These are phyloP conservation scores for Fonsecaea erecta DNA, from an alignment of 2,329 filamentous ascomycete genomes.

Conservation along the genomic window DNA sequence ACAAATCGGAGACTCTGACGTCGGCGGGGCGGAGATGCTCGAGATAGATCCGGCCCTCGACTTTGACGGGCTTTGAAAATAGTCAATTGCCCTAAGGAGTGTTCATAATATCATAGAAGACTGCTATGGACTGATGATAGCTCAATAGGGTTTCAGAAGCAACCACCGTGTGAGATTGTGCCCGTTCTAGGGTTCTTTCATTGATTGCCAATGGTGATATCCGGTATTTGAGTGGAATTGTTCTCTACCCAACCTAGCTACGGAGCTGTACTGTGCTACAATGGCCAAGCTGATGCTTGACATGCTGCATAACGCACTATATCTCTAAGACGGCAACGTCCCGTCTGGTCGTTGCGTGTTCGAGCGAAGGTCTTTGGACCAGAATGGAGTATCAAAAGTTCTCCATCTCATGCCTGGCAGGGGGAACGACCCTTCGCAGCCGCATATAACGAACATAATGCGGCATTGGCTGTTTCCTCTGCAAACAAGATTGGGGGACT, in stretches of 20 bases:
- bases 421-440: background rate
- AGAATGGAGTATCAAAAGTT: background rate
- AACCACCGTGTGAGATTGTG: background rate
- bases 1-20: background rate
- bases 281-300: background rate
- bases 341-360: background rate
- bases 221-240: background rate
- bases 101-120: background rate
- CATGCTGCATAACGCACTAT: no score
- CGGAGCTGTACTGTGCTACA: background rate
- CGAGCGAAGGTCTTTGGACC: background rate
- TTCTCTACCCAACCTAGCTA: background rate
- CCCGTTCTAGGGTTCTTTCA: background rate
- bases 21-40: conserved; percentile 13
- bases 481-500: background rate
- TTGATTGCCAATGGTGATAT: background rate
- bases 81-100: background rate
- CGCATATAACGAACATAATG: background rate
- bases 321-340: background rate
- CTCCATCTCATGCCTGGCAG: background rate
- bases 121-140: background rate
- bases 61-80: background rate
- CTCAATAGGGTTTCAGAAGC: background rate
- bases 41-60: background rate
- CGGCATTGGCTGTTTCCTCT: background rate